These are phyloP conservation scores for Davidsoniella eucalypti DNA, from an alignment of 2,329 filamentous ascomycete species.

Conservation along the genomic window DNA sequence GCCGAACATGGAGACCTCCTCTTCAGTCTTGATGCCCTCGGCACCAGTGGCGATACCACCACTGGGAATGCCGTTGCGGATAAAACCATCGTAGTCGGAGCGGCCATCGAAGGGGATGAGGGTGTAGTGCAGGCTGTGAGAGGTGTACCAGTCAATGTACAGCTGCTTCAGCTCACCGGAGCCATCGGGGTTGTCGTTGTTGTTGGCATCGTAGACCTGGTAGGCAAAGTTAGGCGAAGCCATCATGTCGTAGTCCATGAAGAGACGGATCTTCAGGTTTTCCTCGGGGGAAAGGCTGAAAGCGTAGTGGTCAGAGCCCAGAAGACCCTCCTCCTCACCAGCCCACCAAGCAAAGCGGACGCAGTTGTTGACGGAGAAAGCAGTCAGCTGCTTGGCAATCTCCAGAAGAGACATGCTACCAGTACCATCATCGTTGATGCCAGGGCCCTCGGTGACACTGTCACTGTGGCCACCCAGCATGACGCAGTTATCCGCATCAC, in stretches of 20 bases:
- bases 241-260: slow-evolving; percentile 58
- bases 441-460: slow-evolving; percentile 45
- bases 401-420: slow-evolving; percentile 47
- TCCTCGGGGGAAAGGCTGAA: slow-evolving; percentile 36
- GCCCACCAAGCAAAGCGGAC: slow-evolving; percentile 54
- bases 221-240: slow-evolving; percentile 50
- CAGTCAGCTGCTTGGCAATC: slow-evolving; percentile 40
- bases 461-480: slow-evolving; percentile 51
- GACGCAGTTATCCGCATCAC: slow-evolving; percentile 46
- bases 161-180: slow-evolving; percentile 52
- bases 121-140: slow-evolving; percentile 46
- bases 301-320: slow-evolving; percentile 48
- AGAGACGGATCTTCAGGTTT: slow-evolving; percentile 45
- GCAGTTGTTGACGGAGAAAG: slow-evolving; percentile 45
- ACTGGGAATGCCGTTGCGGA: slow-evolving; percentile 53
- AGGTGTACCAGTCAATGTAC: slow-evolving; percentile 50
- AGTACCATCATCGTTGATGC: slow-evolving; percentile 66
- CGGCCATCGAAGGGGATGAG: slow-evolving; percentile 63
- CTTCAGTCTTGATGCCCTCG: slow-evolving; percentile 55
- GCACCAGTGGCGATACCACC: slow-evolving; percentile 67
- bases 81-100: slow-evolving; percentile 66
- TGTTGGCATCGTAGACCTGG: slow-evolving; percentile 56
- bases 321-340: slow-evolving; percentile 48
- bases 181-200: slow-evolving; percentile 51
- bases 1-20: slow-evolving; percentile 52